Base-by-base conservation (phyloP, 2,329 filamentous ascomycete genomes). In the Scedosporium aurantiacum region DNA sequence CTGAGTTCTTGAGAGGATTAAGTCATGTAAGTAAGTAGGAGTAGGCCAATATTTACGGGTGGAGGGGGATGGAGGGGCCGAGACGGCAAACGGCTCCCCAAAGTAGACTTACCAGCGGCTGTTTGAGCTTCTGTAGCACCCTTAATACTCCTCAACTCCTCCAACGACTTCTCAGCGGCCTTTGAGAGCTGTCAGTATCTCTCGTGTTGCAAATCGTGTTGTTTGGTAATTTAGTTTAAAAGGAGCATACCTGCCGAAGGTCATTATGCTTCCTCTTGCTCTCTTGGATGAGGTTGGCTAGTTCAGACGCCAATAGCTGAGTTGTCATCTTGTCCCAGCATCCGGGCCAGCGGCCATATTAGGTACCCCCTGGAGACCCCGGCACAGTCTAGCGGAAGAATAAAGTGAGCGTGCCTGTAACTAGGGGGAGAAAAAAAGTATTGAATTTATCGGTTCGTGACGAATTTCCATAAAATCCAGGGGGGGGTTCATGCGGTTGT, bases 181-280 rank as follows among this genome's bases (percentile, higher is more conserved):
- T 93, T 67, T 57, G 63, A 25, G 40, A 18, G 27, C 55, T 43
- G 3, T 37, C 45, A 54, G 58, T 12, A 28, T 23, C 8, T 40
- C 8, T 5, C 5, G 8, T 4, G 41, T 12, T 58, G 40, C n/a
- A 56, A 27, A 58, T 6, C 10, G 4, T 16, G 32, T 12, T 21
- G 27, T 41, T 28, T 43, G 7, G 5, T n/a, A 47, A 25, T 12
- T 32, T 18, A 43, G 27, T 21, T 5, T 47, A 23, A 40, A 60
- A 4, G 41, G 23, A 62, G 73, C 81, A 68, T 76, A 88, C 89
- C 81, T 89, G 89, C 78, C 89, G 86, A 60, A 99, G 80, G 69
- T 97, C 94, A 67, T 88, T 85, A 74, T 97, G 88, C 76, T 96
- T 97, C 69, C 93, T 85, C 76, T 96, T 97, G 72, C 92, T 94